Conservation (phyloP, 352 stramenopile genomes). For the Globisporangium takayamanum region DNA sequence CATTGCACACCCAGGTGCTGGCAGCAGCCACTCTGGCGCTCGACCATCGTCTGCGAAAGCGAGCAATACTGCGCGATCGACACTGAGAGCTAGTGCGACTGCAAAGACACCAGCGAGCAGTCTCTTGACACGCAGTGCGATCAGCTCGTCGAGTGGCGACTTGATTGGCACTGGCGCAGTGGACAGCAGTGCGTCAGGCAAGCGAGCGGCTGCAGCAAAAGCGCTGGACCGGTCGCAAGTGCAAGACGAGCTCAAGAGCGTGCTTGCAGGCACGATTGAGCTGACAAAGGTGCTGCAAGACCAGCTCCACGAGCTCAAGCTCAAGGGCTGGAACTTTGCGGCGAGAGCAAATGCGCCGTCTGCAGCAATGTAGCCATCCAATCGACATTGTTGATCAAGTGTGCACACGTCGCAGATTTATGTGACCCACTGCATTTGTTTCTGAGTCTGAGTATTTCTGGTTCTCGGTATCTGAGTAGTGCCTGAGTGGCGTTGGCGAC, state of each 20-base stretch:
- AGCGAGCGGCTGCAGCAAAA: slow-evolving; percentile 21
- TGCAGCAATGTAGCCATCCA: slow-evolving; percentile 9
- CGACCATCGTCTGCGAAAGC: slow-evolving; percentile 8
- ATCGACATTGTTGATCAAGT: not conserved
- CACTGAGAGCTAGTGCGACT: not conserved
- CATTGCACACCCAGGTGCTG: not conserved
- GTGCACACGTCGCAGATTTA: no score
- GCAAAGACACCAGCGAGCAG: not conserved
- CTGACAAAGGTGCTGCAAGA: slow-evolving; percentile 67
- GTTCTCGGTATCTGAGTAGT: no score
- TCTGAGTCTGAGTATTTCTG: no score
- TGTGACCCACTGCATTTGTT: no score
- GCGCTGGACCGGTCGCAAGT: slow-evolving; percentile 44
- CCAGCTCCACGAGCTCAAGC: slow-evolving; percentile 72
- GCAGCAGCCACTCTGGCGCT: not conserved
- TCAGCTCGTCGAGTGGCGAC: slow-evolving; percentile 1
- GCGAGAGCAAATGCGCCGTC: slow-evolving; percentile 11
- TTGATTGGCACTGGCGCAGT: not conserved
- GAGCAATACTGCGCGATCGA: not conserved
- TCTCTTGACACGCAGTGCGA: slow-evolving; percentile 1
- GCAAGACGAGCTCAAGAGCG: slow-evolving; percentile 62
- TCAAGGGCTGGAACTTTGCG: slow-evolving; percentile 72
- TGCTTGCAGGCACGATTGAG: slow-evolving; percentile 59
- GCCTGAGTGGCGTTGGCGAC: no score
- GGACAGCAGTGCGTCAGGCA: slow-evolving; percentile 9